These are phyloP conservation scores for Fusarium xylarioides DNA, from an alignment of 2,329 filamentous ascomycete genomes.

Conservation along the genomic window DNA sequence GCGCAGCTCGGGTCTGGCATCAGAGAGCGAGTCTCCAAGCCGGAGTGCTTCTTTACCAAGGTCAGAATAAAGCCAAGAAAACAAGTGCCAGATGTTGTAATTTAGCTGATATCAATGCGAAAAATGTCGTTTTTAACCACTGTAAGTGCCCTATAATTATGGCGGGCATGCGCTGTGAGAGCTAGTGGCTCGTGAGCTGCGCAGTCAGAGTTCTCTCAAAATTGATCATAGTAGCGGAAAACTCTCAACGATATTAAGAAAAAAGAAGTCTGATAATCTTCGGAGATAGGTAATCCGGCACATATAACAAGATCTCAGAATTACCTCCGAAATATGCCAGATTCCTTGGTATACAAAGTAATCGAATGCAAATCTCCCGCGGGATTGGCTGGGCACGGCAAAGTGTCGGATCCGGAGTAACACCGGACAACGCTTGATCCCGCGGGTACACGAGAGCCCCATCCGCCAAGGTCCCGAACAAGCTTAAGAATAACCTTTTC, in stretches of 20 bases:
- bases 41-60: background rate
- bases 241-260: too few species aligned
- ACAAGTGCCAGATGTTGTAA: background rate
- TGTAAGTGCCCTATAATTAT: background rate
- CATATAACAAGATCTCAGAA: too few species aligned
- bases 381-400: background rate
- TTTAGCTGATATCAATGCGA: background rate
- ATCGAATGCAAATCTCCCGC: background rate
- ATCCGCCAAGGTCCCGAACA: background rate
- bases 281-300: too few species aligned
- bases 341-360: background rate
- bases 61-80: background rate
- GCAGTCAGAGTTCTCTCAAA: background rate
- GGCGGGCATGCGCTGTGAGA: too few species aligned
- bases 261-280: too few species aligned
- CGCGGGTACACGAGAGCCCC: slow-evolving; percentile 2
- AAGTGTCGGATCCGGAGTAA: background rate
- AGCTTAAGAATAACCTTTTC: background rate
- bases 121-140: background rate
- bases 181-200: background rate
- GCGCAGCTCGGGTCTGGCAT: background rate
- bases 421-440: background rate
- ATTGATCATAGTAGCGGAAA: too few species aligned
- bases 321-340: background rate
- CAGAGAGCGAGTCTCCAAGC: background rate